phyloP scores from a whole-genome alignment of 352 stramenopile species.

The Phytopythium chamaehyphon region DNA sequence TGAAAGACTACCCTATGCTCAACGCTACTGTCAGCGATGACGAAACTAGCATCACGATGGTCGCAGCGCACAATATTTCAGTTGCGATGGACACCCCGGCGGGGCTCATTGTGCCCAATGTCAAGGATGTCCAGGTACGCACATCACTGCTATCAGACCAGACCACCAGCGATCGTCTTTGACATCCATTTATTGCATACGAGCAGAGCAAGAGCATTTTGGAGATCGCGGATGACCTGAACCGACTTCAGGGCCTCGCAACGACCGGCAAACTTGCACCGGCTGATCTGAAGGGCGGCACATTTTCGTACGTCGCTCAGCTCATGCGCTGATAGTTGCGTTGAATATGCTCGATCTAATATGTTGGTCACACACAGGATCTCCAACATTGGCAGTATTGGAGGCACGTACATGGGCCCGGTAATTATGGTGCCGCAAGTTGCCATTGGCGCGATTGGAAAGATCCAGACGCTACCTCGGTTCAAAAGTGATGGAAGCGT shows the following conservation, averaged over 20 bases:
- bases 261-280: constrained; percentile 73
- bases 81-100: constrained; percentile 97
- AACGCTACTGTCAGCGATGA: constrained; percentile 91
- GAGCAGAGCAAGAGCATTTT: constrained; percentile 72
- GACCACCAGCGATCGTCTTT: too few relatives aligned
- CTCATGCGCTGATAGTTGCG: constrained; percentile 1
- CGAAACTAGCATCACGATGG: constrained; percentile 81
- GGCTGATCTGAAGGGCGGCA: constrained; percentile 89
- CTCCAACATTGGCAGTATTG: constrained; percentile 95
- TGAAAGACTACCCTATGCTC: constrained; percentile 92
- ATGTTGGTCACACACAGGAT: constrained; percentile 30
- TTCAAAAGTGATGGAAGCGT: constrained; percentile 88
- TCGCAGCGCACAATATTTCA: constrained; percentile 96
- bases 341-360: not conserved
- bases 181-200: constrained; percentile 2
- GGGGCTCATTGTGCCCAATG: constrained; percentile 95
- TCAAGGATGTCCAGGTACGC: constrained; percentile 90
- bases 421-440: constrained; percentile 96
- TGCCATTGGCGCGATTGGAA: constrained; percentile 96
- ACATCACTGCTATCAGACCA: not conserved
- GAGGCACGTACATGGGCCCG: constrained; percentile 96
- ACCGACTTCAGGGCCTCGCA: constrained; percentile 84
- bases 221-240: constrained; percentile 83
- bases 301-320: constrained; percentile 79
- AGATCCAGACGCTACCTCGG: constrained; percentile 94